Conservation (phyloP, 257 asterid genomes). For the Capsicum rhomboideum region DNA sequence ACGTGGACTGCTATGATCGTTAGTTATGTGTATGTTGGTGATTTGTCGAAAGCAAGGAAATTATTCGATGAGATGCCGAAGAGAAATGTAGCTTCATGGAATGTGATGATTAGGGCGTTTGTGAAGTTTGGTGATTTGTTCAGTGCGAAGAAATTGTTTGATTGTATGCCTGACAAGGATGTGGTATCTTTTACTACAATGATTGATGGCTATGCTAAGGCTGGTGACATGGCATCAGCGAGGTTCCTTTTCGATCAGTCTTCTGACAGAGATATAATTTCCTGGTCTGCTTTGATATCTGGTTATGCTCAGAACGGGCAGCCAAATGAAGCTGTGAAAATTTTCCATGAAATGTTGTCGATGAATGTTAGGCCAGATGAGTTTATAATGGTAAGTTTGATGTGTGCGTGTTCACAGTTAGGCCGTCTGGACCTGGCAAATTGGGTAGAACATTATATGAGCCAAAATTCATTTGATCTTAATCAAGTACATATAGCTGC, state of each 20-base stretch:
- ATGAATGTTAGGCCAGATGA: conserved; percentile 50
- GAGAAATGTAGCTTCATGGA: conserved; percentile 52
- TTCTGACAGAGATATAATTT: conserved; percentile 40
- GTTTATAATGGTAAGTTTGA: conserved; percentile 57
- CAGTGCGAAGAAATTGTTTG: conserved; percentile 42
- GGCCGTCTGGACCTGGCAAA: conserved; percentile 57
- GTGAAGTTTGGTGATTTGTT: conserved; percentile 46
- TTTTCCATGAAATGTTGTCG: conserved; percentile 38
- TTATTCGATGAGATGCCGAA: conserved; percentile 64
- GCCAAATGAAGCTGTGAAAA: conserved; percentile 48
- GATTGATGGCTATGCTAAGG: conserved; percentile 62
- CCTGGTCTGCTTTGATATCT: conserved; percentile 69
- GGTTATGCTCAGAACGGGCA: conserved; percentile 66
- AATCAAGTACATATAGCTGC: conserved; percentile 40
- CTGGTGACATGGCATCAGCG: conserved; percentile 64
- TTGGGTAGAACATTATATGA: conserved; percentile 49
- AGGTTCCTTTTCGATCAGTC: conserved; percentile 48
- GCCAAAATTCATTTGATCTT: conserved; percentile 26
- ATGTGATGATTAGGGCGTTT: conserved; percentile 57
- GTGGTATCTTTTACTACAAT: conserved; percentile 50
- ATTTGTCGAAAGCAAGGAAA: conserved; percentile 25
- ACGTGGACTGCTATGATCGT: conserved; percentile 70
- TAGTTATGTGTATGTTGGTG: conserved; percentile 38
- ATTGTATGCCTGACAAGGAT: conserved; percentile 40
- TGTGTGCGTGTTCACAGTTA: conserved; percentile 70